These are phyloP conservation scores for Cucumis variabilis DNA, from an alignment of 331 rosid genomes.

Conservation along the genomic window DNA sequence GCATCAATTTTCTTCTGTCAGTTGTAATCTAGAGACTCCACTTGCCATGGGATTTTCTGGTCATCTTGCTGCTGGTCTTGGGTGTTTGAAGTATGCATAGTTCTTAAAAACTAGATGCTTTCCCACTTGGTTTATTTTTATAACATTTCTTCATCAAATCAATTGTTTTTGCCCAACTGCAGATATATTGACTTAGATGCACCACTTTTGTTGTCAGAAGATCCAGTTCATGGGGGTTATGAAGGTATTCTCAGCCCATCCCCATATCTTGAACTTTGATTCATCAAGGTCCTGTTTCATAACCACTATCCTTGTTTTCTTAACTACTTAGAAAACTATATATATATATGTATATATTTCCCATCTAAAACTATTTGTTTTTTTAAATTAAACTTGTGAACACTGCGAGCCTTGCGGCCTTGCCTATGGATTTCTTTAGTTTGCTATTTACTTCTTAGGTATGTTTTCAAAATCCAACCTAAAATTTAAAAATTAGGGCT, in stretches of 20 bases:
- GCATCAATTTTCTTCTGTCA: slow-evolving; percentile 87
- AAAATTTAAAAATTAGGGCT: too few relatives aligned
- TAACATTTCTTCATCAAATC: not conserved
- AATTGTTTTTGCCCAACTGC: slow-evolving; percentile 29
- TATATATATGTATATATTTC: too few relatives aligned
- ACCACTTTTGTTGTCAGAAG: slow-evolving; percentile 79
- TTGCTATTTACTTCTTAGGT: not conserved
- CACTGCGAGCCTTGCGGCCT: too few relatives aligned
- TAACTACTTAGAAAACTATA: not conserved
- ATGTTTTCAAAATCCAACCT: not conserved
- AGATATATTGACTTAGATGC: slow-evolving; percentile 94
- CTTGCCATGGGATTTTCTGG: slow-evolving; percentile 98
- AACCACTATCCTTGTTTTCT: too few relatives aligned
- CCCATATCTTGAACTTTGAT: not conserved
- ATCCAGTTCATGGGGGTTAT: slow-evolving; percentile 93
- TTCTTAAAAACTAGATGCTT: not conserved
- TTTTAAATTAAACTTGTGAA: too few relatives aligned
- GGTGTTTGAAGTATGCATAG: slow-evolving; percentile 69
- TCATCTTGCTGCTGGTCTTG: slow-evolving; percentile 97
- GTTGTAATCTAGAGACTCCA: slow-evolving; percentile 87
- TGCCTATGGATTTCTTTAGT: too few relatives aligned
- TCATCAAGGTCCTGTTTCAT: not conserved
- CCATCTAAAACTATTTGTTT: too few relatives aligned
- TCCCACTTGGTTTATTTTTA: not conserved
- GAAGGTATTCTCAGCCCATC: slow-evolving; percentile 59